Base-by-base conservation (phyloP, 1,139 yeast genomes). In the Chernovozyma aurita region DNA sequence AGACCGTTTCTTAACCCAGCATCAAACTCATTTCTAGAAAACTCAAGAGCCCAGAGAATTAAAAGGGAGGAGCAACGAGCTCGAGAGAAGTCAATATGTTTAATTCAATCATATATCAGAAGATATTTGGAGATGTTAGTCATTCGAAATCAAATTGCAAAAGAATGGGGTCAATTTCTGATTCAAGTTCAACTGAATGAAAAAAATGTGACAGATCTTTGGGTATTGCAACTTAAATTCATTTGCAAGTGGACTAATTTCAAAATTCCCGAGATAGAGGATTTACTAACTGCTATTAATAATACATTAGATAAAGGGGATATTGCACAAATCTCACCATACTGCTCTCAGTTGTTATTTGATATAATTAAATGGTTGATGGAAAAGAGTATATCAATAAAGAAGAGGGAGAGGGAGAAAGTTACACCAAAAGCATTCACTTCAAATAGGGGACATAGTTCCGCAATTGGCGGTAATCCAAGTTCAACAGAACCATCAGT, bases 31-130 rank as follows among this genome's bases (percentile, higher is more conserved):
- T 62, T 78, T 41, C 60, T 90, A 16, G 76, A 74, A 42, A 76
- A 73, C 43, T 79, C 95, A 4, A 76, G 77, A 46, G 61, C 62
- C 29, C 90, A 85, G 44, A 68, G 97, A 25, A 73, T 70, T 42
- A 73, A 72, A 41, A 68, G 97, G 40, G 88, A 85, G 42, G 56
- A 61, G 32, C 69, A 62, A 20, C 69, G 86, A 24, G 55, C 59
- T 13, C 70, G 68, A 38, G 75, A 70, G 29, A 63, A 57, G 28
- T 73, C 84, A 2, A 79, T 80, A 0, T 41, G 53, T 1, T 41
- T 55, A 6, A 57, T 90, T 25, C 94, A 85, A 49, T 48, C 59
- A 8, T 48, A 62, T 14, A 59, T 78, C 4, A 55, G 74, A 31
- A 51, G 65, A 25, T 62, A 63, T 41, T 44, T 70, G 4, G 63